phyloP scores from a whole-genome alignment of 2,329 filamentous ascomycete species.

The Blastomyces silverae region DNA sequence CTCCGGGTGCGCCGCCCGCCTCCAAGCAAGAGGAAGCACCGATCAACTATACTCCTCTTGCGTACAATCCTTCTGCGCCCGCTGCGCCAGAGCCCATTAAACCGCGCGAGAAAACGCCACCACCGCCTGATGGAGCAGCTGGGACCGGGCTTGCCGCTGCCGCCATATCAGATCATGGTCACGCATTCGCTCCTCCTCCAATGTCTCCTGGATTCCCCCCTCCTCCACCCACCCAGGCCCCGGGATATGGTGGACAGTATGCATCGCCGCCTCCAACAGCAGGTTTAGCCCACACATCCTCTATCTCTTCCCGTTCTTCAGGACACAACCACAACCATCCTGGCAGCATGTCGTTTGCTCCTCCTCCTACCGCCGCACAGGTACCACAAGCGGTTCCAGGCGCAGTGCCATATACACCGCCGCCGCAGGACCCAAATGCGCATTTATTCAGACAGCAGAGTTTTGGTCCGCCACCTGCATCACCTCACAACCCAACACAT shows the following conservation, averaged over 20 bases:
- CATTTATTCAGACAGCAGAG: conserved; percentile 32
- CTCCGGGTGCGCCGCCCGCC: conserved; percentile 8
- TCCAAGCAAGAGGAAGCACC: conserved; percentile 24
- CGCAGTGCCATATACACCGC: conserved; percentile 31
- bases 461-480: conserved; percentile 21
- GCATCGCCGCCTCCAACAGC: conserved; percentile 35
- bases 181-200: conserved; percentile 30
- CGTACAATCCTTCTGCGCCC: conserved; percentile 61
- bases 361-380: conserved; percentile 19
- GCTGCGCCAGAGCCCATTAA: conserved; percentile 59
- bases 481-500: conserved; percentile 12
- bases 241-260: conserved; percentile 22
- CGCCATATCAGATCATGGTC: conserved; percentile 34
- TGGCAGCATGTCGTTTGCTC: conserved; percentile 28
- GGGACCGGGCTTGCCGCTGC: conserved; percentile 43
- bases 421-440: conserved; percentile 32
- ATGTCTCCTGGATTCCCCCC: conserved; percentile 23
- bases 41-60: conserved; percentile 45
- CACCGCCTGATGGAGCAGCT: conserved; percentile 50
- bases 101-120: conserved; percentile 60
- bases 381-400: conserved; percentile 21
- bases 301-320: conserved; percentile 26
- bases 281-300: conserved; percentile 26
- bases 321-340: conserved; percentile 27
- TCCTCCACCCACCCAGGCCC: conserved; percentile 17